Conservation (phyloP, 1,284 basidiomycete genomes). For the Pseudozyma hubeiensis region DNA sequence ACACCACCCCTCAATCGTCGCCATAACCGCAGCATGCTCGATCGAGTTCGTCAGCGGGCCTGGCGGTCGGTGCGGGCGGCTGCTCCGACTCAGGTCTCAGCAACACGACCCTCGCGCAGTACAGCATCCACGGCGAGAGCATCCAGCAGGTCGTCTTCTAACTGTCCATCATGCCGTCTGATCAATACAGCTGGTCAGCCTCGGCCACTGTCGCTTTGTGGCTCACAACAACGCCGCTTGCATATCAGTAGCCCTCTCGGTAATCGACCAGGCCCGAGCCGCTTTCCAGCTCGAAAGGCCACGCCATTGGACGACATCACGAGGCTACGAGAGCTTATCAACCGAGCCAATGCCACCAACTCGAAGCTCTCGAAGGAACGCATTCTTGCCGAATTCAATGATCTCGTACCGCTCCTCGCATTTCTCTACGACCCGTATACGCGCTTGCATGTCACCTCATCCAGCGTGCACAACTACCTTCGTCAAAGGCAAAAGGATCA, state of each 20-base stretch:
- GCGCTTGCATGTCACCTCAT: slow-evolving; percentile 43
- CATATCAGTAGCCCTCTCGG: slow-evolving; percentile 18
- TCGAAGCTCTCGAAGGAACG: slow-evolving; percentile 42
- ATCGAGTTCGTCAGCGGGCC: slow-evolving; percentile 6
- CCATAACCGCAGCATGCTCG: slow-evolving; percentile 15
- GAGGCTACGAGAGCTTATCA: slow-evolving; percentile 43
- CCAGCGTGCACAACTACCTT: slow-evolving; percentile 32
- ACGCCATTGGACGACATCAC: slow-evolving; percentile 46
- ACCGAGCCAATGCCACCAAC: slow-evolving; percentile 42
- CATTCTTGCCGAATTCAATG: slow-evolving; percentile 35
- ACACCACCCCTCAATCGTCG: background rate
- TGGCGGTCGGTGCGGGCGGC: slow-evolving; percentile 11
- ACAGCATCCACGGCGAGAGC: background rate
- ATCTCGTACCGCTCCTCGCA: slow-evolving; percentile 34
- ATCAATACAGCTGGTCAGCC: background rate
- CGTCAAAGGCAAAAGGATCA: slow-evolving; percentile 24
- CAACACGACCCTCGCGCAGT: background rate
- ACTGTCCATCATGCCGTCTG: background rate
- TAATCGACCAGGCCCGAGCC: slow-evolving; percentile 9
- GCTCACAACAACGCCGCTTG: slow-evolving; percentile 1
- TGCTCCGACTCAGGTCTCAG: background rate
- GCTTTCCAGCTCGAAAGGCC: slow-evolving; percentile 4
- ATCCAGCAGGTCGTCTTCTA: background rate
- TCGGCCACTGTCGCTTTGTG: too few relatives aligned
- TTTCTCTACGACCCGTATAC: slow-evolving; percentile 45